Conservation (phyloP, 768 basidiomycete species). For the Xerocomus brunneocitrinus region DNA sequence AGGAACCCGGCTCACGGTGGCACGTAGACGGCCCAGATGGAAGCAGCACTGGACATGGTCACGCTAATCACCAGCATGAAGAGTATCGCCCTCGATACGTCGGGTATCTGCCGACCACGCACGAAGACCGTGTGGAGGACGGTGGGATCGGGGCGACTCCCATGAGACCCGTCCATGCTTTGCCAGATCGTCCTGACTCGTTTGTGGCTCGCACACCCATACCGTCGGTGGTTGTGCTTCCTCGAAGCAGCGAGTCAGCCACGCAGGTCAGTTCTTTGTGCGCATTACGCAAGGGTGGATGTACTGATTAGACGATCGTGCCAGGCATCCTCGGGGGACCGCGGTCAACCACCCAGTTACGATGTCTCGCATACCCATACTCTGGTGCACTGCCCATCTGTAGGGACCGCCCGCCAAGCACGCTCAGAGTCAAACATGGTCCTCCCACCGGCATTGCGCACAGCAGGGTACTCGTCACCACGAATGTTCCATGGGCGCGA, state of each 20-base stretch:
- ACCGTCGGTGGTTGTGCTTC: background rate
- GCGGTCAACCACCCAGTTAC: slow-evolving; percentile 15
- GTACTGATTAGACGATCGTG: background rate
- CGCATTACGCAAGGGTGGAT: background rate
- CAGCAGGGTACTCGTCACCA: slow-evolving; percentile 29
- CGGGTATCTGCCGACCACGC: slow-evolving; percentile 4
- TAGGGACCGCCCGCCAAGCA: slow-evolving; percentile 18
- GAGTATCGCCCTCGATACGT: background rate
- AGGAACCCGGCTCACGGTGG: slow-evolving; percentile 19
- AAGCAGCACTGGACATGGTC: slow-evolving; percentile 19
- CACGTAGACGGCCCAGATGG: slow-evolving; percentile 25
- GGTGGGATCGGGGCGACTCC: slow-evolving; percentile 13
- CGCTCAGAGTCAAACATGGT: slow-evolving; percentile 30
- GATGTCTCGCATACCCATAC: slow-evolving; percentile 10
- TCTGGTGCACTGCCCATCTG: slow-evolving; percentile 12
- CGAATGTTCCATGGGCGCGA: slow-evolving; percentile 21
- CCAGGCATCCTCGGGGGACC: slow-evolving; percentile 8
- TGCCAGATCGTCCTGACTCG: slow-evolving; percentile 3
- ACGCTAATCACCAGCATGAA: slow-evolving; percentile 10
- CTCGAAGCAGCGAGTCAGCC: slow-evolving; percentile 1
- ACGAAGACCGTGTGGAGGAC: slow-evolving; percentile 9
- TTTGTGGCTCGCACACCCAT: background rate
- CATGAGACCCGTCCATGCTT: background rate
- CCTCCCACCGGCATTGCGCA: slow-evolving; percentile 36
- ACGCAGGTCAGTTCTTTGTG: slow-evolving; percentile 12